These are phyloP conservation scores for Jatropha multifida DNA, from an alignment of 441 rosid species.

Conservation along the genomic window DNA sequence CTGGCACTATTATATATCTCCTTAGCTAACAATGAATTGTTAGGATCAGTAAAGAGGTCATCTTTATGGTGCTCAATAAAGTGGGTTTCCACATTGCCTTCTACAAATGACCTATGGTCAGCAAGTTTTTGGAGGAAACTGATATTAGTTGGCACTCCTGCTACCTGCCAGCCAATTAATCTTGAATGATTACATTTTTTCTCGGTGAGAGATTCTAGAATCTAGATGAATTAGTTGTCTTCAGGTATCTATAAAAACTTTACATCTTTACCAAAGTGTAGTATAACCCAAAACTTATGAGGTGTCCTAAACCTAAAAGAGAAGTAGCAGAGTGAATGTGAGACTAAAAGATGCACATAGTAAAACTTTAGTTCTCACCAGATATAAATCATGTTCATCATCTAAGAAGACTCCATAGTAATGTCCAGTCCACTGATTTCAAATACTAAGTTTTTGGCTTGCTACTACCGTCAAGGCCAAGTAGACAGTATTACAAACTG, in stretches of 20 bases:
- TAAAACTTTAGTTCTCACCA: background rate
- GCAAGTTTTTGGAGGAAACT: slow-evolving; percentile 81
- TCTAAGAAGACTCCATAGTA: background rate
- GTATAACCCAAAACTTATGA: background rate
- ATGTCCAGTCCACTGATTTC: background rate
- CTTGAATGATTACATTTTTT: slow-evolving; percentile 5
- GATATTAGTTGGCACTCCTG: slow-evolving; percentile 93
- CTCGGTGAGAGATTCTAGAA: slow-evolving; percentile 12
- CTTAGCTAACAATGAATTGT: slow-evolving; percentile 43
- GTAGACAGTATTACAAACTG: background rate
- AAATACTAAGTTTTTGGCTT: background rate
- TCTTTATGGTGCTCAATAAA: slow-evolving; percentile 79
- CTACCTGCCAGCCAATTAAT: slow-evolving; percentile 60
- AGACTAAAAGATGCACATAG: background rate
- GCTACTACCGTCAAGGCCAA: background rate
- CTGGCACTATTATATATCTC: slow-evolving; percentile 48
- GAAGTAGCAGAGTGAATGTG: background rate
- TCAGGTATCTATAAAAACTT: background rate
- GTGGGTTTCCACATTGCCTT: slow-evolving; percentile 91
- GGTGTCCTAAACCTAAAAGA: background rate
- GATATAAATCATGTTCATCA: background rate
- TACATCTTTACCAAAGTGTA: background rate
- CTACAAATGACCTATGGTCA: slow-evolving; percentile 68
- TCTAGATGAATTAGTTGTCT: slow-evolving; percentile 4
- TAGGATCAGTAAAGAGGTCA: slow-evolving; percentile 71